A percentile compares a stretch with the other conserved stretches of the same genome.
Conservation (phyloP, 2,329 filamentous ascomycete genomes). For the Dothistroma pini region DNA sequence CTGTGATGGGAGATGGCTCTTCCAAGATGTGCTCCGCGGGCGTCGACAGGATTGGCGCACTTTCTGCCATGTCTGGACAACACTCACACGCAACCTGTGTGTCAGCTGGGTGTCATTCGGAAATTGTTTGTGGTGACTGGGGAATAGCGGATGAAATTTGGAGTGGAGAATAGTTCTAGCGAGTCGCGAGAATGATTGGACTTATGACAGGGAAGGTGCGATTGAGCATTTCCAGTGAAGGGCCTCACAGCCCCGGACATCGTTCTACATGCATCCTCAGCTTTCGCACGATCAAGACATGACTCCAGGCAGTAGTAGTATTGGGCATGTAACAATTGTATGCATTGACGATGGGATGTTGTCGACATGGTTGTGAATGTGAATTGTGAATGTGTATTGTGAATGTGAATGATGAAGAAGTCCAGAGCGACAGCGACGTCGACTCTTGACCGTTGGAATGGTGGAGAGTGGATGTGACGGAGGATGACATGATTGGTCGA, state of each 20-base stretch:
- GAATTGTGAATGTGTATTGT: neutral
- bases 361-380: neutral
- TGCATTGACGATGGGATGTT: neutral
- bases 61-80: slow-evolving; percentile 12
- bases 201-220: neutral
- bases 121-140: neutral
- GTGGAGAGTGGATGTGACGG: neutral
- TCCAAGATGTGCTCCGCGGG: slow-evolving; percentile 60
- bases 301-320: neutral
- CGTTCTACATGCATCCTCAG: neutral
- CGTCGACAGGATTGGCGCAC: slow-evolving; percentile 59
- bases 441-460: neutral
- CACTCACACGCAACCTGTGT: neutral
- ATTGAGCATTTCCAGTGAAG: neutral
- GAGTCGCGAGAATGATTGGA: neutral
- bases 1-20: slow-evolving; percentile 45
- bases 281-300: neutral
- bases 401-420: neutral
- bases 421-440: neutral
- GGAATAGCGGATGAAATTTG: neutral
- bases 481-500: neutral
- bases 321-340: neutral
- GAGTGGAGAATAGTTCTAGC: neutral
- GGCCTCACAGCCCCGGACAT: neutral
- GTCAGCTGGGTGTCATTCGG: neutral